A percentile compares a stretch with the other conserved stretches of the same genome.
Conservation (phyloP, 179 eudicot genomes). For the Drosera spatulata region DNA sequence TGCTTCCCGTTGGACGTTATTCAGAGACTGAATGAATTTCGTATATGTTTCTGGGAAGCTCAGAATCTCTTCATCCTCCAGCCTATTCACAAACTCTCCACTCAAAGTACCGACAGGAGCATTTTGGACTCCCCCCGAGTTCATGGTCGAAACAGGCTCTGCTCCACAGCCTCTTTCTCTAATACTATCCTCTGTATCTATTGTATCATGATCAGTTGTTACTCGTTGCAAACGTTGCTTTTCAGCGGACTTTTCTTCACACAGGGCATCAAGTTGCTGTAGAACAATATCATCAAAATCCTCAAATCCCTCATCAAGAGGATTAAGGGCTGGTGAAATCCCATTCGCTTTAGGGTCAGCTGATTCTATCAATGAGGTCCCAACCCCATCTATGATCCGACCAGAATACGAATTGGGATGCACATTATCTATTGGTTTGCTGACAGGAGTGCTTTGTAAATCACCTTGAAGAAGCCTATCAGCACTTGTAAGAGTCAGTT, state of each 20-base stretch:
- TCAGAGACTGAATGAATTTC: constrained; percentile 57
- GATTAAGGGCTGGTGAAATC: constrained; percentile 16
- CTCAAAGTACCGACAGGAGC: constrained; percentile 12
- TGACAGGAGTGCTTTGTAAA: too few relatives aligned
- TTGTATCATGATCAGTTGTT: constrained; percentile 9
- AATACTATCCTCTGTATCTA: constrained; percentile 9
- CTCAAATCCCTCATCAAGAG: constrained; percentile 44
- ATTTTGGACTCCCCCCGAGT: constrained; percentile 2
- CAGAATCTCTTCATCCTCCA: constrained; percentile 11
- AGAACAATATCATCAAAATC: constrained; percentile 58
- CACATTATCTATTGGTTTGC: neutral
- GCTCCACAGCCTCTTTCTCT: constrained; percentile 12
- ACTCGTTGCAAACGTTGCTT: constrained; percentile 14
- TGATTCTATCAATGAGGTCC: constrained; percentile 12
- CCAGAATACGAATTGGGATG: neutral
- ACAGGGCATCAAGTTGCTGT: constrained; percentile 64
- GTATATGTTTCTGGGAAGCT: constrained; percentile 53
- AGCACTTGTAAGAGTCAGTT: constrained; percentile 6
- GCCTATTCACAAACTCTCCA: constrained; percentile 2
- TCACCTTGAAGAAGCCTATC: neutral
- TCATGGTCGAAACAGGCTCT: constrained; percentile 5
- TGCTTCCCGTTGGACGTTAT: constrained; percentile 72
- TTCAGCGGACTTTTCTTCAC: constrained; percentile 30
- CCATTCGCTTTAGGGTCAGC: constrained; percentile 13
- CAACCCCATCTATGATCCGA: constrained; percentile 8